A percentile compares a stretch with the other conserved stretches of the same genome.
Conservation (phyloP, 257 asterid species). For the Ocimum tenuiflorum region DNA sequence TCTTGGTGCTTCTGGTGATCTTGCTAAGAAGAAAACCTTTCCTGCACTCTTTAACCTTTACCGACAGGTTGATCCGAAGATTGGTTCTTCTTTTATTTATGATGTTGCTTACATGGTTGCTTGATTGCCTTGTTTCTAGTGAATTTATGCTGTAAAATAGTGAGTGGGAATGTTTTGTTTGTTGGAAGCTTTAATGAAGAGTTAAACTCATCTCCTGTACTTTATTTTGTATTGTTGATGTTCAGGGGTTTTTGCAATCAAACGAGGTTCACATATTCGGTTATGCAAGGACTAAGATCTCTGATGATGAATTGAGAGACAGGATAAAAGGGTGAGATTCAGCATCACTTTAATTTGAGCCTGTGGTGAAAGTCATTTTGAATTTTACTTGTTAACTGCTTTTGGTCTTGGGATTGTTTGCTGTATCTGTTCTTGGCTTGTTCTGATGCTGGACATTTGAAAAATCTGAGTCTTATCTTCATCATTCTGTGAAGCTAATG, state of each 20-base stretch:
- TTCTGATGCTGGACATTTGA: not conserved
- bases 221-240: conserved; percentile 14
- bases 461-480: not conserved
- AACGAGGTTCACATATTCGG: conserved; percentile 96
- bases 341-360: not conserved
- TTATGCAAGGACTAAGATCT: conserved; percentile 86
- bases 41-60: conserved; percentile 96
- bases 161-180: not conserved
- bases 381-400: not conserved
- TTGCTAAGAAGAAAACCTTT: conserved; percentile 97
- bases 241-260: conserved; percentile 75
- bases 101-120: not conserved
- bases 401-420: not conserved
- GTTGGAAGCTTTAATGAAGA: not conserved
- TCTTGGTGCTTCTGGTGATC: conserved; percentile 99
- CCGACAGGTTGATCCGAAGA: conserved; percentile 54
- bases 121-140: not conserved
- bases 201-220: not conserved
- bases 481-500: not conserved
- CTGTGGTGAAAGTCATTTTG: not conserved
- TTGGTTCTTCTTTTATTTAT: not conserved
- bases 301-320: conserved; percentile 71
- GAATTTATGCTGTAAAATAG: not conserved
- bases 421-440: not conserved
- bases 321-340: conserved; percentile 71